Base-by-base conservation (phyloP, 352 stramenopile species). In the Globisporangium canariense region DNA sequence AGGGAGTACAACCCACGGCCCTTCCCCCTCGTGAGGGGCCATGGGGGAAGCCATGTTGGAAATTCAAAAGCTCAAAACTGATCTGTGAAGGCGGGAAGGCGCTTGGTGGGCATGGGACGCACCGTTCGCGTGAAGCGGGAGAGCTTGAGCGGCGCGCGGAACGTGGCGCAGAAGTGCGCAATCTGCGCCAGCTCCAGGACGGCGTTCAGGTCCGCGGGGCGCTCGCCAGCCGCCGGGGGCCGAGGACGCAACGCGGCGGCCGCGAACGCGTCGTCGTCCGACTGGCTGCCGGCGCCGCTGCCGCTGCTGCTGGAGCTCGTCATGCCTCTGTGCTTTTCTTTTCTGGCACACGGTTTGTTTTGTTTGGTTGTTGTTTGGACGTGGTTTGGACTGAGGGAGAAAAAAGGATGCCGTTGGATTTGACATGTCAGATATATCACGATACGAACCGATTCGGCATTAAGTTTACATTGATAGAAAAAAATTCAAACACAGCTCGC, bases 111-210 rank as follows among this genome's bases (percentile, higher is more conserved):
- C n/a, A 57, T 36, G 4, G 38, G 46, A 65, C 73, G 62, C 85
- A 94, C 86, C 82, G 81, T 88, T 65, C 86, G 79, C 49, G 82
- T 83, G 67, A 94, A 90, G 60, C 52, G 61, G 34, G 82, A 77
- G 25, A 94, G 77, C 60, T 87, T 88, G 62, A 94, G 67, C 34
- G 83, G 81, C 71, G 66, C 59, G 59, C 81, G 82, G 68, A 94
- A 94, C 14, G 81, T 81, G 58, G 69, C 41, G 60, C 83, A 91
- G 79, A 94, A 94, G 62, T 88, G 76, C 62, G 76, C 86, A 54
- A 88, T 75, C 72, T 92, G 83, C 47, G 86, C 83, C 54, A 94
- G 68, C 62, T 89, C 82, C 18, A 79, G 69, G 34, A 67, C 66
- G 36, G 72, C 65, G 25, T 65, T 25, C 58, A 91, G 72, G 58